phyloP scores from a whole-genome alignment of 2,329 filamentous ascomycete genomes.

The Chrysosporium queenslandicum region DNA sequence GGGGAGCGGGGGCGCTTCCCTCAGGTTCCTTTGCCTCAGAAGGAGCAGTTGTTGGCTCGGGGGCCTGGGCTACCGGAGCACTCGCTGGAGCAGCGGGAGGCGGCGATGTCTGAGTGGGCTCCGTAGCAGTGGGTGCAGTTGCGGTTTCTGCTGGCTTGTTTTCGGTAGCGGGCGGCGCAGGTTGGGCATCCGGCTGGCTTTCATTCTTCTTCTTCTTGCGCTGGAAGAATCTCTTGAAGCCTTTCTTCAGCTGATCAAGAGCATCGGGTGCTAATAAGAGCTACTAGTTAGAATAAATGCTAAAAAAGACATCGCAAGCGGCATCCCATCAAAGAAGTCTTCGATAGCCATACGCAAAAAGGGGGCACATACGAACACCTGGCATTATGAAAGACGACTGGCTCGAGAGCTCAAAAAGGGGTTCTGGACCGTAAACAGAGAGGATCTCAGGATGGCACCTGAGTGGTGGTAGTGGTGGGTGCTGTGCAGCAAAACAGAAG shows the following conservation, averaged over 20 bases:
- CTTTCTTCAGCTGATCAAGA: constrained; percentile 27
- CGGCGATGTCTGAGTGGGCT: constrained; percentile 14
- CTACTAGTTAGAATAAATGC: constrained; percentile 3
- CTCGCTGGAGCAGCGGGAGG: constrained; percentile 14
- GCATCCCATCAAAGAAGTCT: background rate
- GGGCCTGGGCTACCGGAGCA: constrained; percentile 12
- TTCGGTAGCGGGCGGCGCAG: constrained; percentile 13
- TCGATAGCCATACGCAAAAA: background rate
- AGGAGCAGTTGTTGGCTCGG: constrained; percentile 13
- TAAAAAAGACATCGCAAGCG: background rate
- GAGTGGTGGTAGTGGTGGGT: background rate
- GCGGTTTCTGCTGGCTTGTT: constrained; percentile 12
- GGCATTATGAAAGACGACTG: constrained; percentile 22
- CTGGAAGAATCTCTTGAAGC: constrained; percentile 26
- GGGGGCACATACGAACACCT: constrained; percentile 27
- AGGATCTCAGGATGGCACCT: background rate
- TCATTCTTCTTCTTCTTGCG: constrained; percentile 25
- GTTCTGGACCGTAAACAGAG: background rate
- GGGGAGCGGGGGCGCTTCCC: constrained; percentile 11
- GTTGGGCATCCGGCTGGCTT: constrained; percentile 7
- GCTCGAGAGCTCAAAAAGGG: background rate
- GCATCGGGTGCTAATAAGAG: constrained; percentile 24
- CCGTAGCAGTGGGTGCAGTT: constrained; percentile 7
- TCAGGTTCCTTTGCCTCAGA: constrained; percentile 14
- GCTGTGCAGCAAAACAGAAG: background rate